phyloP scores from a whole-genome alignment of 192 early-diverging fungal genomes.

The Cetraspora pellucida region DNA sequence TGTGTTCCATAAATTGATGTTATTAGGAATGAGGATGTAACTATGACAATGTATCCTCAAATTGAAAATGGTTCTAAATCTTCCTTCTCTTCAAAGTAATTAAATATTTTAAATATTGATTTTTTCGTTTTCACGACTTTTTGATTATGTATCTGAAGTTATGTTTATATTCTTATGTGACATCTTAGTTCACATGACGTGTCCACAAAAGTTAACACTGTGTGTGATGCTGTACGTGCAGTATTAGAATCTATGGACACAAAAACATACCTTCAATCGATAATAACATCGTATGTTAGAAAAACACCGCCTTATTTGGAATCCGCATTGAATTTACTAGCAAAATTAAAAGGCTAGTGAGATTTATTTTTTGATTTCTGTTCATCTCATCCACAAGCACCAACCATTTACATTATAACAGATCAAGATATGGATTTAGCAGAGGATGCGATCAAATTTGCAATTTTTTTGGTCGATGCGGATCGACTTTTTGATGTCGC shows the following conservation, averaged over 20 bases:
- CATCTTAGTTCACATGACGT: not conserved
- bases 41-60: slow-evolving; percentile 74
- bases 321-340: slow-evolving; percentile 71
- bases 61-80: not conserved
- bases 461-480: slow-evolving; percentile 90
- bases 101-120: not conserved
- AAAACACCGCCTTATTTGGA: slow-evolving; percentile 81
- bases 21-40: slow-evolving; percentile 77
- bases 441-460: slow-evolving; percentile 86
- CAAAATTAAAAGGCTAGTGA: slow-evolving; percentile 50
- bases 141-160: slow-evolving; percentile 7
- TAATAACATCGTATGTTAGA: slow-evolving; percentile 85
- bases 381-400: not conserved
- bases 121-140: not conserved
- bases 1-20: not conserved
- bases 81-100: not conserved
- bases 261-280: slow-evolving; percentile 70
- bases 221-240: slow-evolving; percentile 70
- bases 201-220: slow-evolving; percentile 67
- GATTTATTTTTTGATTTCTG: not conserved
- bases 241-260: slow-evolving; percentile 59
- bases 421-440: slow-evolving; percentile 61
- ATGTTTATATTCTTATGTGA: slow-evolving; percentile 22
- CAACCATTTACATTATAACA: not conserved
- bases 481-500: slow-evolving; percentile 89